A percentile compares a stretch with the other conserved stretches of the same genome.
phyloP scores from a whole-genome alignment of 2,329 filamentous ascomycete species.

The Colletotrichum graminicola region DNA sequence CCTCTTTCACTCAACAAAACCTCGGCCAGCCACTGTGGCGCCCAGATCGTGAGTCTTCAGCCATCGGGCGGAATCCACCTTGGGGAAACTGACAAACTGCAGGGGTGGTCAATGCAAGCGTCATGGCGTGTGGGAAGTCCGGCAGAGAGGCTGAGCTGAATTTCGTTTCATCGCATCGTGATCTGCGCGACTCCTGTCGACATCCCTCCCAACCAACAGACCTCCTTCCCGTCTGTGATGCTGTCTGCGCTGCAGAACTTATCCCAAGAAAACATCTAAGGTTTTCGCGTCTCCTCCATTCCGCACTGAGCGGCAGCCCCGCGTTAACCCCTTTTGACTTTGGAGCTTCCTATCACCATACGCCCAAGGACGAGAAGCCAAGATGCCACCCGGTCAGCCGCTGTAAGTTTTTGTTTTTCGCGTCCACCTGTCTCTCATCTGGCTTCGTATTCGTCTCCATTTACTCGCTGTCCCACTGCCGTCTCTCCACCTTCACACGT shows the following conservation, averaged over 20 bases:
- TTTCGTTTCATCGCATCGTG: slow-evolving; percentile 42
- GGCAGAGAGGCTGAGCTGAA: slow-evolving; percentile 25
- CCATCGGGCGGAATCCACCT: neutral
- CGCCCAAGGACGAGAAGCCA: neutral
- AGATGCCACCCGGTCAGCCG: slow-evolving; percentile 38
- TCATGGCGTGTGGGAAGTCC: slow-evolving; percentile 37
- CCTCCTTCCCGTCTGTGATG: neutral
- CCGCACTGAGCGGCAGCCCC: slow-evolving; percentile 16
- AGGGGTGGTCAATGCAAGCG: slow-evolving; percentile 37
- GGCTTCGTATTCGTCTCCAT: slow-evolving; percentile 7
- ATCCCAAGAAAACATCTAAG: slow-evolving; percentile 17
- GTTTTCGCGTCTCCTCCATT: neutral
- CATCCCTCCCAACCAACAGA: neutral
- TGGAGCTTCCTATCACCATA: slow-evolving; percentile 2
- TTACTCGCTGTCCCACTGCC: neutral
- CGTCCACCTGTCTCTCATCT: slow-evolving; percentile 3
- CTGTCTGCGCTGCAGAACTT: slow-evolving; percentile 20
- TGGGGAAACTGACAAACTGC: neutral
- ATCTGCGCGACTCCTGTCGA: slow-evolving; percentile 31
- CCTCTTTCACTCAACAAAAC: neutral
- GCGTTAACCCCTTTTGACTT: slow-evolving; percentile 29
- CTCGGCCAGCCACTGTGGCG: slow-evolving; percentile 38
- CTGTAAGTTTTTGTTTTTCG: slow-evolving; percentile 33
- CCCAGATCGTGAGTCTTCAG: slow-evolving; percentile 23
- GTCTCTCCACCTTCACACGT: slow-evolving; percentile 5